Evolutionary conservation across 164 flowering plant genomes (phyloP).

Genomic region (Aristolochia contorta): DNA sequence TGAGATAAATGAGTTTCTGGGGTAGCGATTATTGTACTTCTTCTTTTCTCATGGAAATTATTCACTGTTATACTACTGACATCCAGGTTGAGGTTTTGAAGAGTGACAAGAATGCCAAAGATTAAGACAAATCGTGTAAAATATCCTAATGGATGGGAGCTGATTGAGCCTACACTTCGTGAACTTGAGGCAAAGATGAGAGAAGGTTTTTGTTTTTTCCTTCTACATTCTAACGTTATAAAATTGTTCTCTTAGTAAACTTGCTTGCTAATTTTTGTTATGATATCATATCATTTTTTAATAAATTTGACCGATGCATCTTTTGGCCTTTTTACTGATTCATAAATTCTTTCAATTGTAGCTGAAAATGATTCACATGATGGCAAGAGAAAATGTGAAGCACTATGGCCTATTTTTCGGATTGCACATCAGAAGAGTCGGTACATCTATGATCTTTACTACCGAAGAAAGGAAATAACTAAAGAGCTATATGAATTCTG

Average conservation of each 20-base stretch:
- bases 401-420: constrained; percentile 52
- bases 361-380: constrained; percentile 56
- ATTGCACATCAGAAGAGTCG: constrained; percentile 59
- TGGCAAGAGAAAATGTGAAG: constrained; percentile 61
- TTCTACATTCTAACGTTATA: not conserved
- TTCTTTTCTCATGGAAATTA: not conserved
- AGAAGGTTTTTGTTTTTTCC: constrained; percentile 41
- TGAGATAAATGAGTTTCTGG: not conserved
- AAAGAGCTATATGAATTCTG: constrained; percentile 52
- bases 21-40: not conserved
- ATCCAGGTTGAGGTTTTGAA: not conserved
- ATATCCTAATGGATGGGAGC: constrained; percentile 81
- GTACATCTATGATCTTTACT: constrained; percentile 45
- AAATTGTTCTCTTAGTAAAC: not conserved
- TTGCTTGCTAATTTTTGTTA: not conserved
- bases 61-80: not conserved
- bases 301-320: too few species aligned
- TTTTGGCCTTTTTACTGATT: too few species aligned
- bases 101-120: constrained; percentile 47
- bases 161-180: constrained; percentile 76
- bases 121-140: constrained; percentile 65
- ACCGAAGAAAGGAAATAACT: constrained; percentile 52
- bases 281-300: not conserved
- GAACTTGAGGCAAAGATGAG: constrained; percentile 83
- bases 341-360: constrained; percentile 9